These are phyloP conservation scores for Hemisphaericaspora xylofermentans DNA, from an alignment of 1,139 yeast species.

Conservation along the genomic window DNA sequence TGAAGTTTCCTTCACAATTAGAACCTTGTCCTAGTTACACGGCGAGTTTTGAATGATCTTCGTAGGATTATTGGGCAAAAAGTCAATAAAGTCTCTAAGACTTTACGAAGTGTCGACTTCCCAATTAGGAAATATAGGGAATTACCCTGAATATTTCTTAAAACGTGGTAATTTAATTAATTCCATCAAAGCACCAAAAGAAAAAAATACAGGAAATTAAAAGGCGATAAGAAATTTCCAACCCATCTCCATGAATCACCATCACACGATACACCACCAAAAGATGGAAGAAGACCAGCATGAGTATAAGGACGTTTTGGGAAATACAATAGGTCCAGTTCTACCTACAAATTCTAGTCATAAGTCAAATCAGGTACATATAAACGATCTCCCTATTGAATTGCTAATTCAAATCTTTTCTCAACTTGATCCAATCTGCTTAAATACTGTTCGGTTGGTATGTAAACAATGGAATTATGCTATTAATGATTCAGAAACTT, in stretches of 20 bases:
- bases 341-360: not conserved
- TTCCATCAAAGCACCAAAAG: not conserved
- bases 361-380: constrained; percentile 7
- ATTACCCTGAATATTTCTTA: too few relatives aligned
- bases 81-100: not conserved
- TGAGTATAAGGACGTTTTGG: constrained; percentile 18
- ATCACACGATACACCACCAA: not conserved
- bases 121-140: constrained; percentile 4
- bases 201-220: constrained; percentile 1
- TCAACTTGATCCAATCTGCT: constrained; percentile 54
- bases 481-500: constrained; percentile 56
- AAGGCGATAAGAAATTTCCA: not conserved
- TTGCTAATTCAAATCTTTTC: constrained; percentile 55
- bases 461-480: constrained; percentile 53
- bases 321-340: constrained; percentile 16
- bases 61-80: too few relatives aligned
- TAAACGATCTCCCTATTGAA: constrained; percentile 56
- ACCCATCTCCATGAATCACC: constrained; percentile 1
- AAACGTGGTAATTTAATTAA: constrained; percentile 2
- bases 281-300: constrained; percentile 3
- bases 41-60: too few relatives aligned
- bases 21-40: not conserved
- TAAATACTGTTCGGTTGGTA: constrained; percentile 49
- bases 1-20: too few relatives aligned
- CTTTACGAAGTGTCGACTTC: constrained; percentile 7